Base-by-base conservation (phyloP, 2,329 filamentous ascomycete species). In the Penicillium griseofulvum region DNA sequence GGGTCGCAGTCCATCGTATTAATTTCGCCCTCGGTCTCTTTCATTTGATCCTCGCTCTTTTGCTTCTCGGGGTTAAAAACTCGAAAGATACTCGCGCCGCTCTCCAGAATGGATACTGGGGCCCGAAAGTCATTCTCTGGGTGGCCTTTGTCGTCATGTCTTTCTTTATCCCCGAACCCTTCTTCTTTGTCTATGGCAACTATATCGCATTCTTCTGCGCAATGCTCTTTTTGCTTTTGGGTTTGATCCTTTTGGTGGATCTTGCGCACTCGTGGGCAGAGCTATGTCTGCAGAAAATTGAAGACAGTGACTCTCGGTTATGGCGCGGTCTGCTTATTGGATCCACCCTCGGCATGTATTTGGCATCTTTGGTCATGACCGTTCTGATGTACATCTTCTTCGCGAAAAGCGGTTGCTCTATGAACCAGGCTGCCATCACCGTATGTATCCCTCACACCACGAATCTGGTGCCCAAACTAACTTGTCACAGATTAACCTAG, bases 41-140 rank as follows among this genome's bases (percentile, higher is more conserved):
- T 78, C 94, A 99, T 75, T 81, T 95, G 44, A 81, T 96, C 60
- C 85, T 97, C 65, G 91, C 90, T 5, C 78, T 91, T 46, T 81
- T 97, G 57, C 83, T 99, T 42, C 81, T 97, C 52, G 94, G 94
- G 49, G 91, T 99, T 49, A 85, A 84, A 50, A 91, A 87, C 45
- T 94, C 92, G 24, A 94, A 90, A 73, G 89, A 96, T 71, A 88
- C 89, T 42, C 88, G 94, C 61, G 92, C 94, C 2, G 83, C 86
- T 17, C 83, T 99, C 51, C 94, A 99, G 71, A 99, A 99, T 76
- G 94, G 93, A n/a, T 99, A 91, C 76, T 99, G 94, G 94, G 94
- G 92, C 1, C 94, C 94, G 43, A 99, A 99, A 78, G 83, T 99
- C 55, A 84, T 97, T 57, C 85, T 87, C 49, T 99, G 94, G 94